phyloP scores from a whole-genome alignment of 2,329 filamentous ascomycete genomes.

The Fonsecaea pugnacius region DNA sequence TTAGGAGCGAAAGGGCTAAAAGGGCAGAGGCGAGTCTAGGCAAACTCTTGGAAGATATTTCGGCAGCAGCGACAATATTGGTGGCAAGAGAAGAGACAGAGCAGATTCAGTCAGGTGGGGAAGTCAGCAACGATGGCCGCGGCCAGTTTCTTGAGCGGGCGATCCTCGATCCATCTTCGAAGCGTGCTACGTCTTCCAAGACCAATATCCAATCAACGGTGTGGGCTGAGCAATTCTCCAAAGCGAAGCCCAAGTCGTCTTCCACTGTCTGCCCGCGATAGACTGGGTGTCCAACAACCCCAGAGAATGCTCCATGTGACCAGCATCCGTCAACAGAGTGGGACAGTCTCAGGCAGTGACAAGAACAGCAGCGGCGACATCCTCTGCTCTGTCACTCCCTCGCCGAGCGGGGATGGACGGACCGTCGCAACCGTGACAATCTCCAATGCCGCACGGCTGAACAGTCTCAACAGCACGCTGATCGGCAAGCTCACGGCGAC shows the following conservation, averaged over 20 bases:
- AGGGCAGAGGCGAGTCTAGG: neutral
- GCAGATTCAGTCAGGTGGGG: neutral
- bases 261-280: neutral
- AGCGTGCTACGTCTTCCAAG: neutral
- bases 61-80: neutral
- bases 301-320: neutral
- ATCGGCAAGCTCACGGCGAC: conserved; percentile 33
- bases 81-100: neutral
- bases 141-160: neutral
- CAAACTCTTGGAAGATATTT: neutral
- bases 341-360: neutral
- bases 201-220: neutral
- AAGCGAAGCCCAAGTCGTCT: neutral
- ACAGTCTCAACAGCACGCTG: conserved; percentile 38
- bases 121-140: neutral
- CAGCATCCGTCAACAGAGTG: neutral
- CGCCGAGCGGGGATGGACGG: conserved; percentile 16
- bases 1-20: neutral
- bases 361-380: conserved; percentile 8
- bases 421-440: conserved; percentile 39
- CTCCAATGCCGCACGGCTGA: conserved; percentile 39
- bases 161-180: neutral
- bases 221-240: neutral
- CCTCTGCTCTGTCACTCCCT: neutral
- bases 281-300: neutral